phyloP scores from a whole-genome alignment of 2,329 filamentous ascomycete genomes.

The Stachybotrys chlorohalonatus region DNA sequence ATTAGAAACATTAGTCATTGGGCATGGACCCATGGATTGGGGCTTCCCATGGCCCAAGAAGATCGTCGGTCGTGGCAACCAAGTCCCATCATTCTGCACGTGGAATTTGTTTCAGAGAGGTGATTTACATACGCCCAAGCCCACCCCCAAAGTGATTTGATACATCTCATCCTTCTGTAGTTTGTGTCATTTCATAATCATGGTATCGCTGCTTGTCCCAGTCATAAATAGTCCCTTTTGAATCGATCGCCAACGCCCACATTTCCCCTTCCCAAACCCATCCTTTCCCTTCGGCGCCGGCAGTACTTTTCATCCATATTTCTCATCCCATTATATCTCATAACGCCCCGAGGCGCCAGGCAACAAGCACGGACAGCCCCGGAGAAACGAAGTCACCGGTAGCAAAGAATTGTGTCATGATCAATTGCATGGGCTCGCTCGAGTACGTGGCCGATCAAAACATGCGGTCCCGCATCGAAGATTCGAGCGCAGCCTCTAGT shows the following conservation, averaged over 20 bases:
- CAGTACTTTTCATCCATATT: no score
- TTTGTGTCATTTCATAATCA: not conserved
- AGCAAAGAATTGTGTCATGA: not conserved
- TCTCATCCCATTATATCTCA: not conserved
- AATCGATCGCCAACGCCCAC: not conserved
- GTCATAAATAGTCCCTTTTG: not conserved
- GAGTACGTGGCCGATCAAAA: not conserved
- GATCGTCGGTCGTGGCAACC: no score
- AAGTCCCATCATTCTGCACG: no score
- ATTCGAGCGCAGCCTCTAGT: constrained; percentile 11
- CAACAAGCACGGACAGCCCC: not conserved
- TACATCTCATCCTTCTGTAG: not conserved
- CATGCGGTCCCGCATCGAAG: constrained; percentile 10
- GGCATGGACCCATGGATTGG: no score
- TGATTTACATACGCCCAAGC: no score
- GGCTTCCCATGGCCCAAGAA: no score
- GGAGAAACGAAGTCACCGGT: not conserved
- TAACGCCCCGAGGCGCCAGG: not conserved
- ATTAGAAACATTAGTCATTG: no score
- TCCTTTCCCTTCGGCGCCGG: not conserved
- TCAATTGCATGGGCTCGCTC: no score
- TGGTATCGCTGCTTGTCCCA: not conserved
- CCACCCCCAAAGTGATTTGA: no score
- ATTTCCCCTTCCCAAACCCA: not conserved
- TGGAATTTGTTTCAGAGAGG: no score